Evolutionary conservation across 345 rosid species (phyloP), one percentile per base, ranked within the genome.

Genomic region (Eucalyptus grandis): DNA sequence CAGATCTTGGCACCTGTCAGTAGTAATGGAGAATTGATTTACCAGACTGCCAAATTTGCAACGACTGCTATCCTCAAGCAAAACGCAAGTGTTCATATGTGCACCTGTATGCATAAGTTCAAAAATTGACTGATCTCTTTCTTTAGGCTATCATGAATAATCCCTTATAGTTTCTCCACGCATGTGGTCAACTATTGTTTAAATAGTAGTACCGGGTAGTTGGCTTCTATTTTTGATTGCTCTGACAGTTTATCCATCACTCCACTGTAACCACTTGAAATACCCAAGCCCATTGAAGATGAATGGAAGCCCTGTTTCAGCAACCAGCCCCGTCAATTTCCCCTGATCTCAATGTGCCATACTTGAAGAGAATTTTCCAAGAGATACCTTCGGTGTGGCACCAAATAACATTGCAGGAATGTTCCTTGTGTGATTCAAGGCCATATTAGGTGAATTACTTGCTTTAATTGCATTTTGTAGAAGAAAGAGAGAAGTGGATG

Each of bases 101-200:
- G 90, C 95, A 65, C 90, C 99, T 97, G 99, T 91, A 98, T 98
- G 88, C 99, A 98, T 91, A 95, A 91, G 46, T 97, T 98, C 92
- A 98, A 98, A 90, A 98, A 91, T 87, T 98, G 99, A 47, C 99
- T 94, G 86, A 98, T 97, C 95, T 97, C 99, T 93, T 97, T 98
- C 96, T 97, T 98, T 53, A 98, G 92, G 92, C 94, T 96, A 94
- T 98, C 99, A 89, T 99, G 93, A 88, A 98, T 96, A 99, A 98
- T 96, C 92, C 99, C 99, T 92, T 98, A 98, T 91, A 98, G 95
- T 93, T 98, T 98, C 95, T 98, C 98, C 88, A 98, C 98, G 95
- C 94, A 97, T 87, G 99, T 98, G 19, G 99, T 97, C 87, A 98
- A 98, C 95, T 97, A 99, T 93, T 97, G 99, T 93, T 97, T 98